A percentile compares a stretch with the other conserved stretches of the same genome.
Evolutionary conservation across 305 asterid species (phyloP).

Genomic region (Euphrasia arctica): DNA sequence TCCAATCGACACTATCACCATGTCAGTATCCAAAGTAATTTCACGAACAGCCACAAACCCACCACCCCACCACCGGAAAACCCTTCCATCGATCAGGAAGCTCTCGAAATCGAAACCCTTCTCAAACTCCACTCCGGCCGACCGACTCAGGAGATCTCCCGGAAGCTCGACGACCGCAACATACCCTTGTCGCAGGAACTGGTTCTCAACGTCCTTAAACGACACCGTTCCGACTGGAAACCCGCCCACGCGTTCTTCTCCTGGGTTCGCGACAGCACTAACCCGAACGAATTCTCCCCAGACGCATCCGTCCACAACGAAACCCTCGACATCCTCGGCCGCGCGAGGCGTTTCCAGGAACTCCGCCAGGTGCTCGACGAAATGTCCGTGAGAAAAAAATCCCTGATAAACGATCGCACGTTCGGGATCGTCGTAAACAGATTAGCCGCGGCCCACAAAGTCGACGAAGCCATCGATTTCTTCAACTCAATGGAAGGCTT

Average conservation of each 20-base stretch:
- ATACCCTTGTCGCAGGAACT: slow-evolving; percentile 44
- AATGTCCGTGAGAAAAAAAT: slow-evolving; percentile 49
- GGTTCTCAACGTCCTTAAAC: slow-evolving; percentile 59
- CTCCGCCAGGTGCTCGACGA: slow-evolving; percentile 61
- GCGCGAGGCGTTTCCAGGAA: slow-evolving; percentile 48
- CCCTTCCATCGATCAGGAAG: slow-evolving; percentile 34
- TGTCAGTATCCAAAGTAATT: background rate
- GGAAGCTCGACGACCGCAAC: slow-evolving; percentile 37
- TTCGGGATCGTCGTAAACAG: slow-evolving; percentile 44
- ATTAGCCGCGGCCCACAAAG: slow-evolving; percentile 55
- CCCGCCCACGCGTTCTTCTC: slow-evolving; percentile 60
- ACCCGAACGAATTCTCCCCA: slow-evolving; percentile 30
- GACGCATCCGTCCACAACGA: slow-evolving; percentile 46
- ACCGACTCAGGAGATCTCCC: slow-evolving; percentile 36
- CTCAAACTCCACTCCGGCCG: slow-evolving; percentile 39
- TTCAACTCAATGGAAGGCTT: slow-evolving; percentile 43
- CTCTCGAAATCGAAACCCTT: slow-evolving; percentile 48
- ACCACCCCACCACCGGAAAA: slow-evolving; percentile 18
- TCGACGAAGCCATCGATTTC: slow-evolving; percentile 60
- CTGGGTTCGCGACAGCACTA: slow-evolving; percentile 34
- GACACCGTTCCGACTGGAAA: slow-evolving; percentile 77
- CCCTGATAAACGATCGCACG: slow-evolving; percentile 41
- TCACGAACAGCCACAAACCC: slow-evolving; percentile 17
- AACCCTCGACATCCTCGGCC: slow-evolving; percentile 60
- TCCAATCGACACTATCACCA: slow-evolving; percentile 31